Evolutionary conservation across 371 early-diverging fungal genomes (phyloP), one percentile per base, ranked within the genome.

Genomic region (Apophysomyces trapeziformis): DNA sequence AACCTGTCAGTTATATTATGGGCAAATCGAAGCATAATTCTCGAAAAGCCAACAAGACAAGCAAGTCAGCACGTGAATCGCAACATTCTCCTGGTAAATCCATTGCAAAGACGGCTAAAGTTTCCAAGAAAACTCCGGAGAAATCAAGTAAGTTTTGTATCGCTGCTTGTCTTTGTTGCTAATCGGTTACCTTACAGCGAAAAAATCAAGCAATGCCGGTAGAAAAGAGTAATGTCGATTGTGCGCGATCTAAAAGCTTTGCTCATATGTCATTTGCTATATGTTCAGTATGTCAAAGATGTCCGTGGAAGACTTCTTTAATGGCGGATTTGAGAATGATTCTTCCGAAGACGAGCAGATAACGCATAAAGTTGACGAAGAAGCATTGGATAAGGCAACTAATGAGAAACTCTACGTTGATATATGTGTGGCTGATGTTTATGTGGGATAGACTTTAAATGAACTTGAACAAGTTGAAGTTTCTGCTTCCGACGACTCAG

Each of bases 301-400:
- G 70, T 70, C 71, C 4, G 71, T 75, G 11, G 68, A 71, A 18
- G 67, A 75, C 14, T 69, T 75, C 50, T 66, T 71, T 26, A 61
- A 50, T 35, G 74, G 70, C n/a, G 70, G 70, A 39, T 70, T 67
- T 50, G 61, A 57, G 6, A 64, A 26, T 26, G 50, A 47, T 16
- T 61, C 62, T 46, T 61, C 61, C n/a, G 69, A 69, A 13, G 64
- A 50, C 21, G 54, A 50, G 21, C 18, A 50, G 21, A 50, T 50
- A 21, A 21, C n/a, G 1, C 54, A 50, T 21, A 7, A 50, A 26
- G 54, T 8, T 26, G 54, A 50, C 4, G 21, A 65, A 4, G 63
- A 67, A 4, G 38, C 36, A 14, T 32, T 62, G 38, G 68, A 67
- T 39, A 67, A 58, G 46, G 68, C 61, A 39, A 4, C 41, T 14